A percentile compares a stretch with the other conserved stretches of the same genome.
These are phyloP conservation scores for Capsella rubella DNA, from an alignment of 441 rosid species.

Conservation along the genomic window DNA sequence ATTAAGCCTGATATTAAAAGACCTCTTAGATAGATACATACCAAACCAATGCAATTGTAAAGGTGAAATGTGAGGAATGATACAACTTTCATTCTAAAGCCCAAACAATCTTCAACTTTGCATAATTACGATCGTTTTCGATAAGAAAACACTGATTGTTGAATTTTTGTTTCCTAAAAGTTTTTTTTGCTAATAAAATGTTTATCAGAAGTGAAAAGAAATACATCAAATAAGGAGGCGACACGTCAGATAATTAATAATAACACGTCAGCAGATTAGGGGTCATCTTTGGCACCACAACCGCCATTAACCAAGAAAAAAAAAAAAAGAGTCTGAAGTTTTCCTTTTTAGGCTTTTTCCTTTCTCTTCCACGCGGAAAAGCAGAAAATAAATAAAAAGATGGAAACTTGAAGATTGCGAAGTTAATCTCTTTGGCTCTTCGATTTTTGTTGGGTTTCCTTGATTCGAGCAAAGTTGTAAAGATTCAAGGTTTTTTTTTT, in stretches of 20 bases:
- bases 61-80: too few relatives aligned
- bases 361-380: slow-evolving; percentile 36
- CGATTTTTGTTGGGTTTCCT: slow-evolving; percentile 16
- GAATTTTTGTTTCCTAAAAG: background rate
- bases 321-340: background rate
- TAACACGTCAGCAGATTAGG: slow-evolving; percentile 19
- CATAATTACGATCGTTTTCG: too few relatives aligned
- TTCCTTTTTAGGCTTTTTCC: slow-evolving; percentile 28
- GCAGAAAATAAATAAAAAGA: background rate
- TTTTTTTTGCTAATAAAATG: background rate
- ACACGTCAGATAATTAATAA: background rate
- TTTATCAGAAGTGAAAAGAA: background rate
- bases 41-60: too few relatives aligned
- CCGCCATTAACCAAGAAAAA: slow-evolving; percentile 17
- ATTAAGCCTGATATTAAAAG: too few relatives aligned
- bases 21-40: too few relatives aligned
- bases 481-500: slow-evolving; percentile 3
- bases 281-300: slow-evolving; percentile 2
- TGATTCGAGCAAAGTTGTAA: slow-evolving; percentile 19
- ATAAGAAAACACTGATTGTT: background rate
- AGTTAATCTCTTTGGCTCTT: background rate
- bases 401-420: background rate
- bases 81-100: too few relatives aligned
- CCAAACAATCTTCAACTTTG: too few relatives aligned
- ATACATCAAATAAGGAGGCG: background rate